Conservation (phyloP, 257 asterid genomes). For the Verbena officinalis region DNA sequence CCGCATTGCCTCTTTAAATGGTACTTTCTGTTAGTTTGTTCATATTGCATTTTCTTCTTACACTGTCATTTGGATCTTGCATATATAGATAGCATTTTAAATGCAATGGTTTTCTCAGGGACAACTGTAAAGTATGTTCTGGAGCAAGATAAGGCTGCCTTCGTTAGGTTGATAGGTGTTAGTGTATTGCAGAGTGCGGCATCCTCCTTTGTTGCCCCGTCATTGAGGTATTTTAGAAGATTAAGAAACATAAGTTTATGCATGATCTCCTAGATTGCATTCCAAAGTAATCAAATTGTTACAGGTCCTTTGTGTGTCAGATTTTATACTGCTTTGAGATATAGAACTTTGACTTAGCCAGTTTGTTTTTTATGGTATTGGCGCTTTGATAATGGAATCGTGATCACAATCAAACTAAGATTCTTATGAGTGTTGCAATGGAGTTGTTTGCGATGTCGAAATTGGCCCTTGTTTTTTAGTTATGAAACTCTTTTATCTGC, state of each 20-base stretch:
- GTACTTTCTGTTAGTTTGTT: conserved; percentile 39
- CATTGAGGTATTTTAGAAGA: conserved; percentile 68
- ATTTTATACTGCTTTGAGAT: conserved; percentile 7
- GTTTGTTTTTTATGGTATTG: conserved; percentile 14
- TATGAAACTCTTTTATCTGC: neutral
- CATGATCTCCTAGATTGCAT: neutral
- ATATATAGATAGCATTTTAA: conserved; percentile 26
- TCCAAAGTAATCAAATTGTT: conserved; percentile 15
- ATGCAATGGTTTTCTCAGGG: conserved; percentile 53
- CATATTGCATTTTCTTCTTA: conserved; percentile 26
- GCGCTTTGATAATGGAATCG: conserved; percentile 3
- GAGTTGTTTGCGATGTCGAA: neutral
- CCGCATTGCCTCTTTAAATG: conserved; percentile 97
- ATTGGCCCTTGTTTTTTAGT: neutral
- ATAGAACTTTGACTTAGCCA: neutral
- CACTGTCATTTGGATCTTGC: conserved; percentile 24
- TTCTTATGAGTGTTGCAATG: neutral
- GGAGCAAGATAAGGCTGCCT: conserved; percentile 93
- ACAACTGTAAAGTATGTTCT: conserved; percentile 93
- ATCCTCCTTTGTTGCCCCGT: conserved; percentile 95
- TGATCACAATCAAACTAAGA: neutral
- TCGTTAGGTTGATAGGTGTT: conserved; percentile 81
- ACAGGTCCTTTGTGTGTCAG: neutral
- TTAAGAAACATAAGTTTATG: conserved; percentile 1
- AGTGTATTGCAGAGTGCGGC: conserved; percentile 99